Evolutionary conservation across 805 yeast genomes (phyloP).

Genomic region (Candida tibetensis): DNA sequence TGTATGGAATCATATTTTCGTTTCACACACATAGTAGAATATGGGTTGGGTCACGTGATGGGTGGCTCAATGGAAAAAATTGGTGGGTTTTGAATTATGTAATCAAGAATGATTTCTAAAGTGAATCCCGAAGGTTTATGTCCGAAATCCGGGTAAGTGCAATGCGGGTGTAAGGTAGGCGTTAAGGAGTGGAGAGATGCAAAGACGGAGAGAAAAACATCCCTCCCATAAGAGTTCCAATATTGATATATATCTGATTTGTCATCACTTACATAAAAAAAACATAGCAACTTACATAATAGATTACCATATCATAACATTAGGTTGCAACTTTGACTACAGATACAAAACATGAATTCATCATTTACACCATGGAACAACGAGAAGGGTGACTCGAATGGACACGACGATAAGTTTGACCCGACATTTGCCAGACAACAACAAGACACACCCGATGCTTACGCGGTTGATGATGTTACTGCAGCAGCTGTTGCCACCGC

Average conservation of each 20-base stretch:
- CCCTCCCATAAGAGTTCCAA: no score
- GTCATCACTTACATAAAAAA: constrained; percentile 14
- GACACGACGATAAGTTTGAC: constrained; percentile 27
- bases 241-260: constrained; percentile 9
- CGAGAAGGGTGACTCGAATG: constrained; percentile 19
- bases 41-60: no score
- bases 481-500: constrained; percentile 28
- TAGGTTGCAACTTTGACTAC: constrained; percentile 1
- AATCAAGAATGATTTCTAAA: no score
- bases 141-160: no score
- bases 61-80: no score
- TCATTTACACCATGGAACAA: constrained; percentile 23
- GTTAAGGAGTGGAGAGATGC: no score
- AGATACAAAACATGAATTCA: constrained; percentile 17
- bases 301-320: constrained; percentile 4
- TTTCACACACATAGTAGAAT: no score
- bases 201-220: neutral
- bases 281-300: constrained; percentile 7
- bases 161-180: no score
- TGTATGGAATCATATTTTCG: no score
- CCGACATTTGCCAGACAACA: constrained; percentile 29
- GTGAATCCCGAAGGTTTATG: no score
- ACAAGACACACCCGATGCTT: constrained; percentile 15
- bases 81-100: no score
- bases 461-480: constrained; percentile 23